Percentiles rank a stretch among this genome's conserved stretches.
phyloP scores from a whole-genome alignment of 2,329 filamentous ascomycete genomes.

The Cadophora malorum region DNA sequence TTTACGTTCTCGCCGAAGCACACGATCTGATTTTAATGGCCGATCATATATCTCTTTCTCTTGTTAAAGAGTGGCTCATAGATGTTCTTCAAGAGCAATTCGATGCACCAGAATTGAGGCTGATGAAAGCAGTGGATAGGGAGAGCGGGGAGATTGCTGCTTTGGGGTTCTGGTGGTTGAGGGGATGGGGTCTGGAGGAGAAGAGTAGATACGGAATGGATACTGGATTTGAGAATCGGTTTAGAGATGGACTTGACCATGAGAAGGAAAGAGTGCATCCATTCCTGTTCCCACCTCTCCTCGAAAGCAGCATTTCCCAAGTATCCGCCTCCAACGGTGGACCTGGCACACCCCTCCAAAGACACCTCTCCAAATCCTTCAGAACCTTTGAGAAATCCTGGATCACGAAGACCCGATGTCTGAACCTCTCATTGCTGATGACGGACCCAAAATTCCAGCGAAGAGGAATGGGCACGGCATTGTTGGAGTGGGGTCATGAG shows the following conservation, averaged over 20 bases:
- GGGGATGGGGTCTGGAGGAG: not conserved
- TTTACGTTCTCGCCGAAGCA: not conserved
- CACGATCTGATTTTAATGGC: not conserved
- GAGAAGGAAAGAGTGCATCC: not conserved
- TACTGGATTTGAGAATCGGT: not conserved
- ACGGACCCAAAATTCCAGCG: not conserved
- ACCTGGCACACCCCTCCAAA: not conserved
- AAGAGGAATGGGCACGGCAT: not conserved
- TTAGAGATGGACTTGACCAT: not conserved
- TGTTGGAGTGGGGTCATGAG: slow-evolving; percentile 4
- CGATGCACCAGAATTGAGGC: not conserved
- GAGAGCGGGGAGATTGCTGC: not conserved
- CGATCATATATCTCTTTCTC: not conserved
- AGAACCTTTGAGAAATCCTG: not conserved
- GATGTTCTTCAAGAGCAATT: not conserved
- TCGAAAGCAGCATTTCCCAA: not conserved
- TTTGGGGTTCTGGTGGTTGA: slow-evolving; percentile 6
- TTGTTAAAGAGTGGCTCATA: not conserved
- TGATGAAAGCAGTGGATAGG: slow-evolving; percentile 2
- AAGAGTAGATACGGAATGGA: not conserved
- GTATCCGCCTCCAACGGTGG: not conserved
- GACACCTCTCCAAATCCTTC: not conserved
- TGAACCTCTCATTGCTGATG: slow-evolving; percentile 2
- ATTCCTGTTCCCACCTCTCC: not conserved
- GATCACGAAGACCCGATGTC: not conserved